These are phyloP conservation scores for Auricularia cornea DNA, from an alignment of 768 basidiomycete species.

Conservation along the genomic window DNA sequence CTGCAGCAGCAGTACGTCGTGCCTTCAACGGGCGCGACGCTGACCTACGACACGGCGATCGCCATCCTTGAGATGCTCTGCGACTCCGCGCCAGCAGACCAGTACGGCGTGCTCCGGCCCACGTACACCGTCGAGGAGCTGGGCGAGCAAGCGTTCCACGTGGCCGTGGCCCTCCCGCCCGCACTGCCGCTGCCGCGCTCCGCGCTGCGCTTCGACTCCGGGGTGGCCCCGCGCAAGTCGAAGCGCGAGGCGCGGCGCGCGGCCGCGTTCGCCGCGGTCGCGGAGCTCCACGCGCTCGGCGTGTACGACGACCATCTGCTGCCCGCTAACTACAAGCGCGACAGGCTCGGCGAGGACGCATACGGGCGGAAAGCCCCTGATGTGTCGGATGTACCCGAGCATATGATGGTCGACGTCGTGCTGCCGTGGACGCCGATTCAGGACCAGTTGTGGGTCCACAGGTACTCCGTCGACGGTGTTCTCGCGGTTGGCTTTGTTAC, in stretches of 20 bases:
- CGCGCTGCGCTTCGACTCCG: conserved; percentile 51
- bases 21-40: conserved; percentile 60
- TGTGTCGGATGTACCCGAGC: conserved; percentile 38
- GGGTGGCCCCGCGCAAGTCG: conserved; percentile 37
- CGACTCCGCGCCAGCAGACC: conserved; percentile 63
- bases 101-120: conserved; percentile 54
- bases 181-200: conserved; percentile 50
- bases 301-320: conserved; percentile 79
- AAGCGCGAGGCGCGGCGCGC: conserved; percentile 81
- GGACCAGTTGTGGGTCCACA: conserved; percentile 54
- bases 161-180: conserved; percentile 56
- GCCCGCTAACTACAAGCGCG: conserved; percentile 49
- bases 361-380: conserved; percentile 40
- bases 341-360: conserved; percentile 42
- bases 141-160: conserved; percentile 28
- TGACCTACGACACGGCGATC: conserved; percentile 72
- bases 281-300: conserved; percentile 54
- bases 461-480: conserved; percentile 42
- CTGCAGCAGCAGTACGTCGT: conserved; percentile 70
- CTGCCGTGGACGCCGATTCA: conserved; percentile 56
- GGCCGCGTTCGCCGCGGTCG: conserved; percentile 72
- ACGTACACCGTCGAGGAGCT: conserved; percentile 44
- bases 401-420: conserved; percentile 51
- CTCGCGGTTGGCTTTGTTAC: conserved; percentile 57
- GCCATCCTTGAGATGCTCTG: conserved; percentile 68